Conservation (phyloP, 2,329 filamentous ascomycete species). For the Colletotrichum lupini region DNA sequence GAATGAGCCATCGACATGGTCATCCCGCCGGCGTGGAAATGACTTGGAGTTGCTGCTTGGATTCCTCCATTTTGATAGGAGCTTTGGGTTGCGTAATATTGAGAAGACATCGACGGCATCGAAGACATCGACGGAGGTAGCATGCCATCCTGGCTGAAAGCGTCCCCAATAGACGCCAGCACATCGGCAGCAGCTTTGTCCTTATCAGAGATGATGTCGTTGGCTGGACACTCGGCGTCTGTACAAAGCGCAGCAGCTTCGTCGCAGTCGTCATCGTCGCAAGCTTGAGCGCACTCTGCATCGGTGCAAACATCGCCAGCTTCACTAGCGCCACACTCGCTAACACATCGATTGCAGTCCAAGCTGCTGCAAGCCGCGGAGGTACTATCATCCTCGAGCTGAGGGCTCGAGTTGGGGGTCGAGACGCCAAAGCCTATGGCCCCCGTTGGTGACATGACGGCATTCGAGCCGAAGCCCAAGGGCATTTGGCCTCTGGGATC, state of each 20-base stretch:
- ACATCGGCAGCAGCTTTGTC: slow-evolving; percentile 17
- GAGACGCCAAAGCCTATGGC: slow-evolving; percentile 4
- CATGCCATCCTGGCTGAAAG: neutral
- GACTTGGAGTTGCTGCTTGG: neutral
- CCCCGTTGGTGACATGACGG: slow-evolving; percentile 15
- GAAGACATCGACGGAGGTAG: neutral
- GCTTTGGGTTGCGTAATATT: neutral
- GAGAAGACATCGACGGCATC: neutral
- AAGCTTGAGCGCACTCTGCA: slow-evolving; percentile 49
- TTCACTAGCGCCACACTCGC: slow-evolving; percentile 47
- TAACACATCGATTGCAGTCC: slow-evolving; percentile 47
- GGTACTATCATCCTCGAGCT: slow-evolving; percentile 41
- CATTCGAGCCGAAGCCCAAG: neutral
- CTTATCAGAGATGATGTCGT: neutral
- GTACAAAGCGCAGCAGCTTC: slow-evolving; percentile 49
- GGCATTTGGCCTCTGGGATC: neutral
- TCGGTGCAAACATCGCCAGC: slow-evolving; percentile 50
- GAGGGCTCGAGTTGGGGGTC: neutral
- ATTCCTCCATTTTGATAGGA: neutral
- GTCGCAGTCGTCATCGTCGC: slow-evolving; percentile 52
- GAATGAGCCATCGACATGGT: neutral
- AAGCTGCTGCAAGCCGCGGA: slow-evolving; percentile 48
- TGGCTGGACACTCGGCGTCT: slow-evolving; percentile 45
- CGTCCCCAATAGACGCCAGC: slow-evolving; percentile 14
- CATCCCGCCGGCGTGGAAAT: slow-evolving; percentile 1